Base-by-base conservation (phyloP, 768 basidiomycete genomes). In the Arthromyces matolae region DNA sequence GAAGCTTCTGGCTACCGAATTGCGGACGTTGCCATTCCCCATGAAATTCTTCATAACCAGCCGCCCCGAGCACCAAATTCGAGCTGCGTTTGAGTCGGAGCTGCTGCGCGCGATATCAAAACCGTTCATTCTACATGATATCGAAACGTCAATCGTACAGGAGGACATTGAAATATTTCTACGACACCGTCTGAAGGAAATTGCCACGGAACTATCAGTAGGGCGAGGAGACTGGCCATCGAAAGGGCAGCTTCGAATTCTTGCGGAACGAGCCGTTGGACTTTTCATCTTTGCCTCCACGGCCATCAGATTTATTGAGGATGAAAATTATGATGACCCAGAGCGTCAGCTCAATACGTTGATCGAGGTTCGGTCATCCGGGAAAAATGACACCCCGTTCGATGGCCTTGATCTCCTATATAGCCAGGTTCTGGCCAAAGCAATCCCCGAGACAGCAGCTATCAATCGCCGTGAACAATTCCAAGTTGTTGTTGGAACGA, bases 271-370 rank as follows among this genome's bases (percentile, higher is more conserved):
- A 8, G 38, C 43, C 2, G 36, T 44, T 12, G 49, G 49, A 0
- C 43, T 45, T 5, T 51, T 51, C 20, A 51, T 51, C 36, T 51
- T 45, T 29, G 49, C 49, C 8, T 45, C 49, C 6, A 51, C 49
- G 13, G 49, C 44, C 14, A 29, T 51, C 43, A 51, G 39, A 27
- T 51, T 51, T 22, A 24, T 51, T 20, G 42, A 50, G 24, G 46
- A 40, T 31, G 49, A 50, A 22, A 45, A 50, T 25, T 41, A 45
- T 22, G 43, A 45, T 23, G 43, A 50, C 18, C 43, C 49, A 14
- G 44, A 40, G 43, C 43, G 33, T 23, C 49, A 45, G 38, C 42
- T 51, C 35, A 35, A 16, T 10, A 36, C 24, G 13, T 33, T 51
- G n/a, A 36, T 51, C 19, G 22, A 36, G 38, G 12, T 38, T 24